phyloP scores from a whole-genome alignment of 2,329 filamentous ascomycete species.

The Emmonsiellopsis sp. region DNA sequence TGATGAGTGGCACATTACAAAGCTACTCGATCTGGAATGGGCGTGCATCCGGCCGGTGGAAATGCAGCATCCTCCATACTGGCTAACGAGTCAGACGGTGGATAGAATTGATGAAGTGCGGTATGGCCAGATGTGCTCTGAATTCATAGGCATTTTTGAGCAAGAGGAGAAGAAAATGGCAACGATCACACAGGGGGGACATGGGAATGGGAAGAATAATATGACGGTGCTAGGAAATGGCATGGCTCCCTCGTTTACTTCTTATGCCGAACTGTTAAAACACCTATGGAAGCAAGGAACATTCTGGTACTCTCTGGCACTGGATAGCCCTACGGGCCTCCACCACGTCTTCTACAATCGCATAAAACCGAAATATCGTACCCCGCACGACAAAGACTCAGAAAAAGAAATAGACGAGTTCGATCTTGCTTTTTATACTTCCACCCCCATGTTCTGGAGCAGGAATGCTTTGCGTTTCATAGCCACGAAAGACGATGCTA shows the following conservation, averaged over 20 bases:
- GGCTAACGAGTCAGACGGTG: conserved; percentile 18
- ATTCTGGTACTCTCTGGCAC: conserved; percentile 12
- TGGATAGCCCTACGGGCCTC: conserved; percentile 8
- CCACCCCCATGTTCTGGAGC: conserved; percentile 9
- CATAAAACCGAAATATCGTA: conserved; percentile 9
- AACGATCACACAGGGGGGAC: too few species aligned
- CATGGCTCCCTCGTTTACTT: too few species aligned
- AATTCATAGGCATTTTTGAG: conserved; percentile 15
- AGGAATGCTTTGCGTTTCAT: conserved; percentile 6
- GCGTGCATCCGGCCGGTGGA: conserved; percentile 21
- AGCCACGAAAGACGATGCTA: conserved; percentile 6
- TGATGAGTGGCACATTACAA: conserved; percentile 24
- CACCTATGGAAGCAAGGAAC: conserved; percentile 9
- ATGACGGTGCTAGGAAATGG: background rate
- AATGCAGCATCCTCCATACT: conserved; percentile 21
- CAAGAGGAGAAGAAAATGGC: conserved; percentile 9
- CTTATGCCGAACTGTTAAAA: conserved; percentile 7
- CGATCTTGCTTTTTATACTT: conserved; percentile 4
- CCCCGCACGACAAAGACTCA: conserved; percentile 4
- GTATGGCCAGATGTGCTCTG: conserved; percentile 8
- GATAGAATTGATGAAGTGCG: conserved; percentile 10
- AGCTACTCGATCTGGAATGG: conserved; percentile 29
- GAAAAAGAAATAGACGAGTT: background rate
- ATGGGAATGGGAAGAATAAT: background rate
- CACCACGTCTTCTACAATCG: conserved; percentile 11